Conservation (phyloP, 2,329 filamentous ascomycete species). For the Anthostomella pinea region DNA sequence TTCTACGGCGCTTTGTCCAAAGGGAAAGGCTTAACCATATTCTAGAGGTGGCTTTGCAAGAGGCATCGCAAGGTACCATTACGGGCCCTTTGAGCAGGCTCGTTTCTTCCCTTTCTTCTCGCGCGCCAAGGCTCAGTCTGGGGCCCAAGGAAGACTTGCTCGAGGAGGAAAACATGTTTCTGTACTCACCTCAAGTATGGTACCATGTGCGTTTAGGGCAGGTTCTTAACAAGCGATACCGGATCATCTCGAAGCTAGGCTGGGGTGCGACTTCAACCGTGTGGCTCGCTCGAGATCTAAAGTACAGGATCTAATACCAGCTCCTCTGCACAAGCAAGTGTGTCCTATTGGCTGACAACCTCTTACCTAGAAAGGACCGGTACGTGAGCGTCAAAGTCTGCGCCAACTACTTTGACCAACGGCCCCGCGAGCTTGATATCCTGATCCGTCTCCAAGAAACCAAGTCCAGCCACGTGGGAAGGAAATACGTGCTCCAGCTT, state of each 20-base stretch:
- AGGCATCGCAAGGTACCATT: too few relatives aligned
- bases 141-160: too few relatives aligned
- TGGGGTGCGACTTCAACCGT: not conserved
- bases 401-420: not conserved
- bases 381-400: not conserved
- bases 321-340: too few relatives aligned
- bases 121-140: too few relatives aligned
- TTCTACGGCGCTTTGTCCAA: too few relatives aligned
- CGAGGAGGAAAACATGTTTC: too few relatives aligned
- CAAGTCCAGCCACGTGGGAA: not conserved
- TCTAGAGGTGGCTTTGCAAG: too few relatives aligned
- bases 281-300: not conserved
- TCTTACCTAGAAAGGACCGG: not conserved
- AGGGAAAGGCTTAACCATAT: too few relatives aligned
- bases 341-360: not conserved
- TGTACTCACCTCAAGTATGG: too few relatives aligned
- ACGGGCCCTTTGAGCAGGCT: too few relatives aligned
- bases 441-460: not conserved
- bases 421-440: not conserved
- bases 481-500: not conserved
- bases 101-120: too few relatives aligned
- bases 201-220: not conserved
- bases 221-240: not conserved
- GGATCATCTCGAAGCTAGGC: conserved; percentile 1
- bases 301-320: too few relatives aligned